Conservation (phyloP, 1,284 basidiomycete genomes). For the Neotropicomus parvogracilis region DNA sequence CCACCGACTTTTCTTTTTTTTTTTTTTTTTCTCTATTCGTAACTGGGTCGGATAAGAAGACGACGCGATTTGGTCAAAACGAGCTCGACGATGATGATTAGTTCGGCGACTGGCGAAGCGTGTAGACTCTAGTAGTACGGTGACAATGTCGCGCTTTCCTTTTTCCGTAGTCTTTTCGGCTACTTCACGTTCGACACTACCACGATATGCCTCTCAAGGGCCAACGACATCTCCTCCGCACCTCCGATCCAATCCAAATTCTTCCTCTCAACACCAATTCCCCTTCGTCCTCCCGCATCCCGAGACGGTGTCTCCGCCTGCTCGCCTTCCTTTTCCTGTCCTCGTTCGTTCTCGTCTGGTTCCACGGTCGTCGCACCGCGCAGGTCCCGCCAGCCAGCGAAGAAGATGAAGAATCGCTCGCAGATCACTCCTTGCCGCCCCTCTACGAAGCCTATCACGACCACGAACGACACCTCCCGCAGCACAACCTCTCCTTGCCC, state of each 20-base stretch:
- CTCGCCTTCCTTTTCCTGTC: slow-evolving; percentile 15
- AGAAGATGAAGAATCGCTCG: slow-evolving; percentile 3
- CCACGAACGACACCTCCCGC: slow-evolving; percentile 45
- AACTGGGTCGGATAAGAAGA: slow-evolving; percentile 28
- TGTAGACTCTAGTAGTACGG: too few relatives aligned
- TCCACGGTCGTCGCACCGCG: slow-evolving; percentile 11
- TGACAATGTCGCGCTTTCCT: too few relatives aligned
- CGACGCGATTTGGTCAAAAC: slow-evolving; percentile 29
- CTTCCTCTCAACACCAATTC: slow-evolving; percentile 23
- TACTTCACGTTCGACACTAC: too few relatives aligned
- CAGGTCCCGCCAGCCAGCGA: slow-evolving; percentile 1
- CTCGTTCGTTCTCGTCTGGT: slow-evolving; percentile 18
- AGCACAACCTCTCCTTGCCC: slow-evolving; percentile 41
- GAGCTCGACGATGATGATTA: slow-evolving; percentile 29
- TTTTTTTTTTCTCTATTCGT: background rate
- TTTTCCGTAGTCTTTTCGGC: too few relatives aligned
- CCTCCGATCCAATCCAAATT: slow-evolving; percentile 9
- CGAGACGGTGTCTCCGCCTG: slow-evolving; percentile 21
- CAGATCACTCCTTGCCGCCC: slow-evolving; percentile 37
- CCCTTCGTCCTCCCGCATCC: slow-evolving; percentile 1
- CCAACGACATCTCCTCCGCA: slow-evolving; percentile 12
- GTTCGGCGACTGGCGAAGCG: too few relatives aligned
- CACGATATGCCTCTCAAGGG: slow-evolving; percentile 9
- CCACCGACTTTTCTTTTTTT: too few relatives aligned
- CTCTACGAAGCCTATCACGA: slow-evolving; percentile 44